Conservation (phyloP, 331 rosid species). For the Rhamnella rubrinervis region DNA sequence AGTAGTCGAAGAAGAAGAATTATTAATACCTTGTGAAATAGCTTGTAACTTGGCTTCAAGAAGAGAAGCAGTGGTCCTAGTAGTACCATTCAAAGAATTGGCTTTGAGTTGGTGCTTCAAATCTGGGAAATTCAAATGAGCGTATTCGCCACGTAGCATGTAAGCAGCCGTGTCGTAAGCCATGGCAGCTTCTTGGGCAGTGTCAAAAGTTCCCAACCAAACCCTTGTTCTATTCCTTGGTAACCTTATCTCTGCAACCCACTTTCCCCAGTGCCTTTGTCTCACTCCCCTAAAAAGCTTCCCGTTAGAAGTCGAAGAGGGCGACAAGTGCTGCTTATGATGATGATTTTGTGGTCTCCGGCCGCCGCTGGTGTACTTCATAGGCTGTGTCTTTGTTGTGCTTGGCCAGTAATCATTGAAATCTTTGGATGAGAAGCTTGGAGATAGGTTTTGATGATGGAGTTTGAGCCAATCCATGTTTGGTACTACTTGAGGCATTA, state of each 20-base stretch:
- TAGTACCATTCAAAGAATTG: slow-evolving; percentile 61
- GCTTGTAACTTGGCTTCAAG: slow-evolving; percentile 81
- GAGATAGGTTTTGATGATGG: slow-evolving; percentile 24
- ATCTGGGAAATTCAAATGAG: slow-evolving; percentile 82
- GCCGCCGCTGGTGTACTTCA: slow-evolving; percentile 52
- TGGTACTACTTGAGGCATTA: slow-evolving; percentile 22
- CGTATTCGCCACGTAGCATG: slow-evolving; percentile 73
- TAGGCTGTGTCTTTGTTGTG: slow-evolving; percentile 60
- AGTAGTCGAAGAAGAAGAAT: neutral
- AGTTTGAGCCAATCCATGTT: slow-evolving; percentile 40
- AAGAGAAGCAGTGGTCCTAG: slow-evolving; percentile 72
- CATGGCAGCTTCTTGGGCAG: slow-evolving; percentile 85
- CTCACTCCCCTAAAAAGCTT: slow-evolving; percentile 86
- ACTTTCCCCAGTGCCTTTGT: slow-evolving; percentile 98
- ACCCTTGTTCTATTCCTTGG: slow-evolving; percentile 87
- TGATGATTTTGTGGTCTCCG: slow-evolving; percentile 16
- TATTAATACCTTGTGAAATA: slow-evolving; percentile 29
- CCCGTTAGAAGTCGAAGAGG: slow-evolving; percentile 21
- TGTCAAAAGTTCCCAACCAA: slow-evolving; percentile 89
- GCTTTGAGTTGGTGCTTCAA: slow-evolving; percentile 59
- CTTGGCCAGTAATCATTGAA: slow-evolving; percentile 63
- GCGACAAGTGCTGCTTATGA: slow-evolving; percentile 3
- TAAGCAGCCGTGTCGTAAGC: slow-evolving; percentile 97
- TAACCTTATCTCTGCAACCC: slow-evolving; percentile 96
- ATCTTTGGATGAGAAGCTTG: slow-evolving; percentile 32